A percentile compares a stretch with the other conserved stretches of the same genome.
Conservation (phyloP, 306 rosid genomes). For the Crataegus laevigata region DNA sequence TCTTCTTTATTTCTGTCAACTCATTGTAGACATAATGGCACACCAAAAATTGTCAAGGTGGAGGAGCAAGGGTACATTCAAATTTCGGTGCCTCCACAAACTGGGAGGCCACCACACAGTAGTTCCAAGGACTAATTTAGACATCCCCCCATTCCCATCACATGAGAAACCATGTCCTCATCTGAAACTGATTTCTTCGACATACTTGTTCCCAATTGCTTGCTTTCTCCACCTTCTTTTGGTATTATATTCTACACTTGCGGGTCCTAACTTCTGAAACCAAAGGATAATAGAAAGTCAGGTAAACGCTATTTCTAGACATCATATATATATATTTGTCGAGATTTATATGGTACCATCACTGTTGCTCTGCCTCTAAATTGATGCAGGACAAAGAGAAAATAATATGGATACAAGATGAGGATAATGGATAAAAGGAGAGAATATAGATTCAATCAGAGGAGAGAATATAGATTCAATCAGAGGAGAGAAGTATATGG, state of each 20-base stretch:
- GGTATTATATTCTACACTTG: neutral
- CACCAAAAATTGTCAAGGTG: neutral
- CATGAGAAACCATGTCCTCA: neutral
- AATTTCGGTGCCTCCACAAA: neutral
- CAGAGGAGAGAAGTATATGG: neutral
- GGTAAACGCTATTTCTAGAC: neutral
- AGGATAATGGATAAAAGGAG: neutral
- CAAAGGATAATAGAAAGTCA: neutral
- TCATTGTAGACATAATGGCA: neutral
- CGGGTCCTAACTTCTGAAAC: neutral
- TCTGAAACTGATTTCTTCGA: neutral
- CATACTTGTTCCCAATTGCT: neutral
- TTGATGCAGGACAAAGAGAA: neutral
- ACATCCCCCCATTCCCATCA: neutral
- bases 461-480: neutral
- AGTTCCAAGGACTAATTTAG: neutral
- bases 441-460: neutral
- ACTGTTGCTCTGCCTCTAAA: neutral
- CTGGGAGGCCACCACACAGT: neutral
- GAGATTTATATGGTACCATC: neutral
- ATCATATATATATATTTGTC: neutral
- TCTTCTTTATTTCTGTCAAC: neutral
- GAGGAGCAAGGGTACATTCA: neutral
- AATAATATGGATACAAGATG: neutral
- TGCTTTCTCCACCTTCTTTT: neutral